Base-by-base conservation (phyloP, 768 basidiomycete species). In the Tylopilus felleus region DNA sequence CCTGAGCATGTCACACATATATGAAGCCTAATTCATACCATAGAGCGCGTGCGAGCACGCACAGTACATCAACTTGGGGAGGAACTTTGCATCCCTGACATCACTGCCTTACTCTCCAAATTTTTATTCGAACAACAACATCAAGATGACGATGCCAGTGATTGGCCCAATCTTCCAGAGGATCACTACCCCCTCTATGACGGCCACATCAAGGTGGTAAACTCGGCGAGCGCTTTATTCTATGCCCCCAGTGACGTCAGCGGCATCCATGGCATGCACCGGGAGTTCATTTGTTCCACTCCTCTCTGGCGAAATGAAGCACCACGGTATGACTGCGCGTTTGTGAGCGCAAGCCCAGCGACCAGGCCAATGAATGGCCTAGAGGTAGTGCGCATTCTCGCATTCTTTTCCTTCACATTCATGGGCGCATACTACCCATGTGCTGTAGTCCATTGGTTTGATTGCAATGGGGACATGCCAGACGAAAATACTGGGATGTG, bases 401-500 rank as follows among this genome's bases (percentile, higher is more conserved):
- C 59, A 1, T 66, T 72, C 33, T 66, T 71, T 23, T 64, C 65
- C 1, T 63, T 70, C 55, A 8, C n/a, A 1, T 28, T 28, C 22
- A 13, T 23, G 12, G 49, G 31, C 14, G 19, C 14, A 1, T 8
- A 40, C 8, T 65, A 60, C 27, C 53, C 59, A 1, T 70, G 68
- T 41, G 64, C 65, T 0, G 40, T 61, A 0, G 45, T 68, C 0
- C 25, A 52, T 4, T 71, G 67, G 64, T 67, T 67, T 13, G 40
- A 57, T 28, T 35, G 39, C 8, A 47, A 61, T 2, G 52, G 31
- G 4, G 52, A 68, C 12, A n/a, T 29, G 1, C 69, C 69, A 3
- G 63, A 69, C 49, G 13, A 49, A 21, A 57, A 53, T 9, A 72
- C 61, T 0, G 64, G 70, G 0, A 65, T 71, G 64, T 72, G 70